Percentiles rank a stretch among this genome's conserved stretches.
Conservation (phyloP, 2,329 filamentous ascomycete species). For the Stagonosporopsis rhizophila region DNA sequence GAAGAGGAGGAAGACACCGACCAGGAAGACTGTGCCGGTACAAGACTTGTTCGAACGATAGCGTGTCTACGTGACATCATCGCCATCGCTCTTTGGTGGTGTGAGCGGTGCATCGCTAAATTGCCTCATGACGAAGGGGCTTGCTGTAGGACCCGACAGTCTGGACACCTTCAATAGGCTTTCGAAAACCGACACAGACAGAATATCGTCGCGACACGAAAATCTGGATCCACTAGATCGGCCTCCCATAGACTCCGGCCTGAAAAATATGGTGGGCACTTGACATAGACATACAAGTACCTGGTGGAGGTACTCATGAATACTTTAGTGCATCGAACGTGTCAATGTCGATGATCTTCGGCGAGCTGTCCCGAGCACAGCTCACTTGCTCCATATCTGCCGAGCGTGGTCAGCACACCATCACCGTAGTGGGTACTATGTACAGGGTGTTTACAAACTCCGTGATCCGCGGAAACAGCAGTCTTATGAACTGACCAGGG, state of each 20-base stretch:
- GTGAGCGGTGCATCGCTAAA: not conserved
- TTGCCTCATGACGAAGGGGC: slow-evolving; percentile 11
- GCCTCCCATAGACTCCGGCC: not conserved
- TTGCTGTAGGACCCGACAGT: slow-evolving; percentile 14
- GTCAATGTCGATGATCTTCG: not conserved
- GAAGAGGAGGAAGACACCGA: not conserved
- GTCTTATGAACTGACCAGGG: not conserved
- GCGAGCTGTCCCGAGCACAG: not conserved
- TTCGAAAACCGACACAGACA: not conserved
- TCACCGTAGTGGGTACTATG: not conserved
- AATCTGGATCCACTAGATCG: not conserved
- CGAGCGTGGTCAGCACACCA: not conserved
- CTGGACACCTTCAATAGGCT: slow-evolving; percentile 8
- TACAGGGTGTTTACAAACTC: not conserved
- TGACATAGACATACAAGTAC: not conserved
- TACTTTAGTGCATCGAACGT: not conserved
- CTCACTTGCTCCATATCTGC: slow-evolving; percentile 1
- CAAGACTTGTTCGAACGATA: not conserved
- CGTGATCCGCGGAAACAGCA: not conserved
- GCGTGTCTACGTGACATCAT: not conserved
- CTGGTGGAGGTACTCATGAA: not conserved
- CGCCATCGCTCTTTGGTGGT: not conserved
- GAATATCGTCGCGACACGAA: not conserved
- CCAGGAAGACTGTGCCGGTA: not conserved
- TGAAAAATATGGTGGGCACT: not conserved